Evolutionary conservation across 441 rosid species (phyloP).

Genomic region (Cnidoscolus chayamansa): DNA sequence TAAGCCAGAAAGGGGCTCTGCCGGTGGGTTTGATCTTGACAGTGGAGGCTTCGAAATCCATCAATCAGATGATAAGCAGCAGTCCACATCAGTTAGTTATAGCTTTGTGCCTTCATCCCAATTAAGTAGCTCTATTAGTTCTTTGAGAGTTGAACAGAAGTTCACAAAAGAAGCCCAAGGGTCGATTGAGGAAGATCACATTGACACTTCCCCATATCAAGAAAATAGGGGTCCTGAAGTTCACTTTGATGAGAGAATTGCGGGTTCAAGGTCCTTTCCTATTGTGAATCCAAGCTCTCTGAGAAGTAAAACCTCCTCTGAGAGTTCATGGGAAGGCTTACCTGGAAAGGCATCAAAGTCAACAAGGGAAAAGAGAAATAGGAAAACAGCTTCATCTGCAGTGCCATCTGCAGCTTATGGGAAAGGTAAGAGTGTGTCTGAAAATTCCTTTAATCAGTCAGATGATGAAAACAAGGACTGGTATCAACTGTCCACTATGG

Average conservation of each 20-base stretch:
- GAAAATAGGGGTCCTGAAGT: constrained; percentile 51
- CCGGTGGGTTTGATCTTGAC: constrained; percentile 52
- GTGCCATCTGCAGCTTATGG: constrained; percentile 40
- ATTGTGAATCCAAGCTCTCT: constrained; percentile 53
- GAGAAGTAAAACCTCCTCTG: constrained; percentile 83
- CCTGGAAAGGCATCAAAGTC: constrained; percentile 55
- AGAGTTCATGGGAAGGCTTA: constrained; percentile 91
- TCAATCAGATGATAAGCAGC: constrained; percentile 54
- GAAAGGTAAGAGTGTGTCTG: constrained; percentile 66
- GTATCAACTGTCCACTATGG: constrained; percentile 39
- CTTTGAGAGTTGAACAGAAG: constrained; percentile 42
- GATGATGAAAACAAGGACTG: constrained; percentile 64
- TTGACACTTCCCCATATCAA: constrained; percentile 40
- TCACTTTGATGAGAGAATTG: constrained; percentile 55
- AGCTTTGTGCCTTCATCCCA: constrained; percentile 46
- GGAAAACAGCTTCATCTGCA: constrained; percentile 50
- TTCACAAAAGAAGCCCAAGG: constrained; percentile 37
- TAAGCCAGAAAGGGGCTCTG: constrained; percentile 51
- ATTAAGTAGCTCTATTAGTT: constrained; percentile 41
- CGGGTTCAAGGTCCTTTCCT: constrained; percentile 50
- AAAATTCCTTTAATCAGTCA: constrained; percentile 53
- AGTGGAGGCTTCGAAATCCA: constrained; percentile 54
- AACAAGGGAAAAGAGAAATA: constrained; percentile 58
- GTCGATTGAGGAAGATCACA: constrained; percentile 36
- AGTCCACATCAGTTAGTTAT: constrained; percentile 47